Evolutionary conservation across 306 rosid species (phyloP), one percentile per base, ranked within the genome.

Genomic region (Quercus berberidifolia): DNA sequence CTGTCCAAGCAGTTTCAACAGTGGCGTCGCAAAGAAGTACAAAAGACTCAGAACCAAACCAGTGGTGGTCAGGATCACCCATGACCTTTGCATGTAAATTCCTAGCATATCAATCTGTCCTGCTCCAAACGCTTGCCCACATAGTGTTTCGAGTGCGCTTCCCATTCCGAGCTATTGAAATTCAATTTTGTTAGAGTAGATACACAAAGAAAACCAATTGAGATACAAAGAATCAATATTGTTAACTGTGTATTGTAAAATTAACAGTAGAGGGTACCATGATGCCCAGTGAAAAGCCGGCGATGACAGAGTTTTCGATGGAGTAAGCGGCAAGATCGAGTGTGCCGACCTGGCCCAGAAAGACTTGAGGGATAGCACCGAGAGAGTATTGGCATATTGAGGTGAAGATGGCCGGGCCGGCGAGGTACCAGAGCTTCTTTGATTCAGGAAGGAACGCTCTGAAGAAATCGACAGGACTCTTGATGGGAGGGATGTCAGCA

Each of bases 371-470:
- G 79, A 92, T 30, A 77, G 97, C 94, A 19, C 97, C 97, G 59
- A 94, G 96, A 31, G 99, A 94, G 88, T 94, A 94, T 43, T 90
- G 97, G 82, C 88, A 90, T 63, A 91, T 0, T 72, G 91, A 81
- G 55, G 97, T 92, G 92, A 94, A 92, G 73, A 94, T 91, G 68
- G 99, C 93, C 2, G 99, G 97, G 30, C 95, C 97, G 46, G 97
- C 99, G 14, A 94, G 89, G 85, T 85, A 92, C 99, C 97, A 94
- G 3, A 92, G 93, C 83, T 87, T 94, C 87, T 86, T 92, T 0
- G 87, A 69, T 79, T 94, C 98, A 4, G 3, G 0, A 55, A 55
- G 13, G 83, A 94, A 94, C 69, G 88, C 83, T 38, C 77, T 73
- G 83, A 14, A 74, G 83, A 92, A 91, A 78, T 71, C 89, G 0